Evolutionary conservation across 1,284 basidiomycete genomes (phyloP), one percentile per base, ranked within the genome.

Genomic region (Filobasidium uniguttulatum): DNA sequence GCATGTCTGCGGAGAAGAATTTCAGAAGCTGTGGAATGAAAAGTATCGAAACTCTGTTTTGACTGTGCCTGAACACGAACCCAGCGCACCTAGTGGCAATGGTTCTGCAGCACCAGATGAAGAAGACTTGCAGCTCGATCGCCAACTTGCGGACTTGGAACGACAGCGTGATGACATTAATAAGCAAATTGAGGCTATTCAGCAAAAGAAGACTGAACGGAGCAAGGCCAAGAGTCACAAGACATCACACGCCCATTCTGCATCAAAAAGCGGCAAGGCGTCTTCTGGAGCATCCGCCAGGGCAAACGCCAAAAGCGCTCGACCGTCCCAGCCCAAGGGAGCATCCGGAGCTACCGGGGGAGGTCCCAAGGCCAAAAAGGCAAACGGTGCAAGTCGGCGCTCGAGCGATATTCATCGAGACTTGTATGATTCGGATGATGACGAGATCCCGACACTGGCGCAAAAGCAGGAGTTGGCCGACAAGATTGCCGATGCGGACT

Each of bases 401-500:
- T 49, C 57, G 25, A 64, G 64, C 38, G 59, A 56, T 19, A 49
- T 50, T 63, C 62, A 67, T 56, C 63, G 60, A 35, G 66, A 71
- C 29, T 66, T 64, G 22, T 72, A 70, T n/a, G 70, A 71, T 19
- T 69, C 62, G 20, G 65, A 64, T 4, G 59, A 60, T 20, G 60
- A 57, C 22, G 52, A 52, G 37, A 53, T 47, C 23, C 57, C 94
- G 29, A 83, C 85, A 35, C 86, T 91, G 64, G 84, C 88, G 60
- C 89, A 94, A 73, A 94, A 96, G 80, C 88, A 91, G 71, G 87
- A 94, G 63, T 73, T 96, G 50, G 91, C 88, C 60, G 86, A 91
- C 66, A 85, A 88, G 49, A 96, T 96, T 59, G 75, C 77, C 54
- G 77, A 76, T 57, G 76, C 88, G 17, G 85, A 89, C 56, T 85